Evolutionary conservation across 1,139 yeast genomes (phyloP).

Genomic region (Wickerhamomyces sp.): DNA sequence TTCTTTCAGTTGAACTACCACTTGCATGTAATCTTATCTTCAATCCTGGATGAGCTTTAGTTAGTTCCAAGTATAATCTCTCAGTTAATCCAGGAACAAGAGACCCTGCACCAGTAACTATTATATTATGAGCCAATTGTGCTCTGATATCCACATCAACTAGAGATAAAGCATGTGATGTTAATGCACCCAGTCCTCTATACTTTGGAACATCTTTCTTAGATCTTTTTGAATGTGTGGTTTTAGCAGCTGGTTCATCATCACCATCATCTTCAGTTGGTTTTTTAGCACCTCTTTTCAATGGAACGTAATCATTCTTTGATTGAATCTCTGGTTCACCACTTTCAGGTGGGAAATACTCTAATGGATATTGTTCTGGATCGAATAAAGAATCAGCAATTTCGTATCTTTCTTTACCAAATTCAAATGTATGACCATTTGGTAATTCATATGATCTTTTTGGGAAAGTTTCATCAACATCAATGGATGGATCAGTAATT

Average conservation of each 20-base stretch:
- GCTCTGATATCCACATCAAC: conserved; percentile 90
- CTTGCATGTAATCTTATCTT: conserved; percentile 85
- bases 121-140: conserved; percentile 85
- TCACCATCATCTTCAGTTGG: conserved; percentile 26
- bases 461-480: conserved; percentile 12
- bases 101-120: conserved; percentile 86
- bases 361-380: conserved; percentile 41
- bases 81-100: conserved; percentile 86
- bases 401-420: conserved; percentile 56
- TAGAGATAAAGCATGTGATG: conserved; percentile 62
- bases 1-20: conserved; percentile 80
- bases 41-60: conserved; percentile 78
- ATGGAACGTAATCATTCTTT: conserved; percentile 60
- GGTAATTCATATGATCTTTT: conserved; percentile 76
- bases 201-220: conserved; percentile 26
- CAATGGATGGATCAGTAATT: conserved; percentile 7
- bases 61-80: conserved; percentile 69
- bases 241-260: conserved; percentile 21
- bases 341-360: conserved; percentile 19
- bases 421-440: conserved; percentile 51
- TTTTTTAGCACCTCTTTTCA: conserved; percentile 45
- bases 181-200: conserved; percentile 64
- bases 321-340: conserved; percentile 26
- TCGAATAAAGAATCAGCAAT: conserved; percentile 74
- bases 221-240: conserved; percentile 18